phyloP scores from a whole-genome alignment of 2,329 filamentous ascomycete genomes.

The Atkinsonella hypoxylon region DNA sequence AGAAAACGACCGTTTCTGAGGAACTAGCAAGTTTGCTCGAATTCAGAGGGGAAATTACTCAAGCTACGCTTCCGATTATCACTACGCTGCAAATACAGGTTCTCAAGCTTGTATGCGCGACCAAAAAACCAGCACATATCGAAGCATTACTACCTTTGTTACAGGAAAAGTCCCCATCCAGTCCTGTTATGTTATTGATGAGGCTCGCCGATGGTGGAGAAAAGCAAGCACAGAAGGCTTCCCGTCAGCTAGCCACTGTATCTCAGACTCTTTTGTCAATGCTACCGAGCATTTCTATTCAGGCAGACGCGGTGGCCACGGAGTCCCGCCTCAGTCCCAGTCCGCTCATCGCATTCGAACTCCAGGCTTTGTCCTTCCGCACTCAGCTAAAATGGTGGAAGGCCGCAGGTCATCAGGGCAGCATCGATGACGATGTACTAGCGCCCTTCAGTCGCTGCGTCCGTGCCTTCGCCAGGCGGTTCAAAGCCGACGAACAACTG shows the following conservation, averaged over 20 bases:
- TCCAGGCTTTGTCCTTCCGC: constrained; percentile 53
- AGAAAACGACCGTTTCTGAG: constrained; percentile 18
- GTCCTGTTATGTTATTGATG: constrained; percentile 46
- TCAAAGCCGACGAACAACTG: constrained; percentile 23
- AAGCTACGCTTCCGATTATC: constrained; percentile 39
- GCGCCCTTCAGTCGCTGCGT: constrained; percentile 53
- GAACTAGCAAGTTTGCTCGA: constrained; percentile 47
- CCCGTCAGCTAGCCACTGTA: constrained; percentile 54
- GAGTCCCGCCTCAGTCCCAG: constrained; percentile 42
- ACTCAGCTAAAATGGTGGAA: constrained; percentile 55
- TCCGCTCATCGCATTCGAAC: constrained; percentile 45
- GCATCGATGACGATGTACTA: constrained; percentile 52
- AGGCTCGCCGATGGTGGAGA: constrained; percentile 29
- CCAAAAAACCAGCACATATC: constrained; percentile 46
- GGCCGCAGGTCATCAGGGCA: constrained; percentile 45
- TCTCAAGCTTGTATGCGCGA: constrained; percentile 48
- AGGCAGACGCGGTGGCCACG: constrained; percentile 44
- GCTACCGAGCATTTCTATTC: constrained; percentile 52
- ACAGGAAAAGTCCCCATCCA: constrained; percentile 37
- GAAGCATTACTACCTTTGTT: constrained; percentile 47
- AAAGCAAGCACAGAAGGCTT: constrained; percentile 42
- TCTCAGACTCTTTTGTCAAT: constrained; percentile 54
- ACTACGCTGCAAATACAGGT: constrained; percentile 53
- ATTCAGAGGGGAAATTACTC: constrained; percentile 37
- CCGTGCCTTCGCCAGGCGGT: constrained; percentile 46